Evolutionary conservation across 129 eudicot species (phyloP).

Genomic region (Flaveria trinervia): DNA sequence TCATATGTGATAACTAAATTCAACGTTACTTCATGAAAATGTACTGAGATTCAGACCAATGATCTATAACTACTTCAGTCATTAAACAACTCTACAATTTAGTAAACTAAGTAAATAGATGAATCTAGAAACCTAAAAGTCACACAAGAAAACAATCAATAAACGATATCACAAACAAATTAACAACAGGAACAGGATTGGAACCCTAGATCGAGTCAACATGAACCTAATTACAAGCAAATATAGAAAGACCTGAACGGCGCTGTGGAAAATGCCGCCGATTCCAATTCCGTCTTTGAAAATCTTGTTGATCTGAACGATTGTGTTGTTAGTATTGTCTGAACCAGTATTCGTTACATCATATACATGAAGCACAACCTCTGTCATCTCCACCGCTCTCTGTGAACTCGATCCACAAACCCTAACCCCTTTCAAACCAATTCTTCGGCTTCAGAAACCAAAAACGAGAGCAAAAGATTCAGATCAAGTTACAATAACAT

Average conservation of each 20-base stretch:
- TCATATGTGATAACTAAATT: background rate
- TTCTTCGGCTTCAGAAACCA: background rate
- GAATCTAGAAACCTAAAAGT: slow-evolving; percentile 14
- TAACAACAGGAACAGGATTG: background rate
- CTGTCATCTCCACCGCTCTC: slow-evolving; percentile 61
- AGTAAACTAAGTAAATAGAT: slow-evolving; percentile 3
- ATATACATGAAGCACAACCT: slow-evolving; percentile 81
- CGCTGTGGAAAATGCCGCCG: slow-evolving; percentile 95
- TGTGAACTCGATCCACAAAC: slow-evolving; percentile 37
- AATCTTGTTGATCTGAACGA: slow-evolving; percentile 85
- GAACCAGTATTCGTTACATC: slow-evolving; percentile 93
- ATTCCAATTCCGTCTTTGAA: slow-evolving; percentile 95
- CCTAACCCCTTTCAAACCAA: slow-evolving; percentile 26
- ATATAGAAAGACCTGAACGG: slow-evolving; percentile 69
- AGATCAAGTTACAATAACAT: background rate
- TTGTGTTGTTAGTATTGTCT: slow-evolving; percentile 84
- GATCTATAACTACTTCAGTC: slow-evolving; percentile 13
- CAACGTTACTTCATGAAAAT: slow-evolving; percentile 10
- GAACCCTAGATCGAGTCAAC: slow-evolving; percentile 40
- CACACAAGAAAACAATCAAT: background rate
- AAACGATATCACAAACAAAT: background rate
- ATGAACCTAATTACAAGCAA: background rate
- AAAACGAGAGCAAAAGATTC: background rate
- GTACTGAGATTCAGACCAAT: slow-evolving; percentile 13
- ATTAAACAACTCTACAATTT: background rate